Evolutionary conservation across 768 basidiomycete genomes (phyloP).

Genomic region (Butyriboletus loyo): DNA sequence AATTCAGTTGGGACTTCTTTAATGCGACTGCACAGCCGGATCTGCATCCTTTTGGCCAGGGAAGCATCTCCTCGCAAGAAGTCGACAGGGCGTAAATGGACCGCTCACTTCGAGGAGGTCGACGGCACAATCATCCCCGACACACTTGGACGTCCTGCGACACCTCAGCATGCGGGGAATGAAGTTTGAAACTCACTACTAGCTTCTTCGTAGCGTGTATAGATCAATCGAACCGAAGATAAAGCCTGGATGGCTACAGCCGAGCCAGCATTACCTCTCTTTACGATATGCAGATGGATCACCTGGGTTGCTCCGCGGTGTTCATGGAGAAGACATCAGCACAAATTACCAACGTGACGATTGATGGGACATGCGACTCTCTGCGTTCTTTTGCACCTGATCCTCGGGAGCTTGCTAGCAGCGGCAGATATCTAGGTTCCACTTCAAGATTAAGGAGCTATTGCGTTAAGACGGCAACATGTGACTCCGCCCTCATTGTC

Average conservation of each 20-base stretch:
- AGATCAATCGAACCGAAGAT: not conserved
- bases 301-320: not conserved
- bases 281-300: not conserved
- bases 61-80: not conserved
- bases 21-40: not conserved
- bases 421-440: not conserved
- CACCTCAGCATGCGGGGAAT: not conserved
- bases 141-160: not conserved
- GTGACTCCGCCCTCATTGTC: not conserved
- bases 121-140: not conserved
- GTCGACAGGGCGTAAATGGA: not conserved
- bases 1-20: not conserved
- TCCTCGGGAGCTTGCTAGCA: slow-evolving; percentile 5
- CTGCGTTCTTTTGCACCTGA: not conserved
- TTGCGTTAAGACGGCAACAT: not conserved
- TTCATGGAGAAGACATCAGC: not conserved
- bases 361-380: not conserved
- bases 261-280: not conserved
- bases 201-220: not conserved
- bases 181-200: not conserved
- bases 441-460: not conserved
- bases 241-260: not conserved
- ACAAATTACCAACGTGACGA: not conserved
- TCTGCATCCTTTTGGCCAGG: not conserved
- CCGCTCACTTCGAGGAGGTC: not conserved